Evolutionary conservation across 257 asterid species (phyloP).

Genomic region (Leonotis leonurus): DNA sequence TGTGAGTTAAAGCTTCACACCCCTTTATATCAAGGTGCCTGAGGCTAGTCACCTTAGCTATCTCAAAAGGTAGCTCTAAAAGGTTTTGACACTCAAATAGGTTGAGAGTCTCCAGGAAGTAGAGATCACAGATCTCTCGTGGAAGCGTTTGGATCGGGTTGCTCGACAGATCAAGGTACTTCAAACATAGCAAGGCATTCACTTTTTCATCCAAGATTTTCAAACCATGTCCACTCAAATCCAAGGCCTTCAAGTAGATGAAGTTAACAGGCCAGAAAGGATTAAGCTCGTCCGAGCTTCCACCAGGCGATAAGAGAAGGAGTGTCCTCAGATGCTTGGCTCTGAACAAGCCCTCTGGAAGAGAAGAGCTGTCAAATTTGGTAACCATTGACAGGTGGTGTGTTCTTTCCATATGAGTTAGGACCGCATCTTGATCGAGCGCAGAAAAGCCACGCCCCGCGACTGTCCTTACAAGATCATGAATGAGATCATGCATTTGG

Average conservation of each 20-base stretch:
- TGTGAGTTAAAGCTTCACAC: constrained; percentile 19
- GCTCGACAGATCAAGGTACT: constrained; percentile 23
- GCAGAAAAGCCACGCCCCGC: constrained; percentile 4
- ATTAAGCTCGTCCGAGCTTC: neutral
- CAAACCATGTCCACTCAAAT: constrained; percentile 17
- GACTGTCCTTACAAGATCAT: constrained; percentile 19
- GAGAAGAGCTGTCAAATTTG: neutral
- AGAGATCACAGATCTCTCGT: constrained; percentile 3
- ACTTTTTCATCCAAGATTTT: constrained; percentile 7
- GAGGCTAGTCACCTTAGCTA: constrained; percentile 5
- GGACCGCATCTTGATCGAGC: neutral
- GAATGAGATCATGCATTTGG: constrained; percentile 17
- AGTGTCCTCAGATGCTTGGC: constrained; percentile 21
- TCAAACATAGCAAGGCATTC: neutral
- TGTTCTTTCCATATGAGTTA: neutral
- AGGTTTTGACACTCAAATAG: constrained; percentile 23
- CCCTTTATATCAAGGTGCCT: constrained; percentile 25
- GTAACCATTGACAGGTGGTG: constrained; percentile 21
- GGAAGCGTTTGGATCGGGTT: constrained; percentile 20
- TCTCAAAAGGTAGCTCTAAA: constrained; percentile 8
- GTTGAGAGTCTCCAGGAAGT: constrained; percentile 19
- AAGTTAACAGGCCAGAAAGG: constrained; percentile 1
- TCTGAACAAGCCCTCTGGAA: constrained; percentile 6
- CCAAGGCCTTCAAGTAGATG: constrained; percentile 18
- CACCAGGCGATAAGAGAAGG: constrained; percentile 20